These are phyloP conservation scores for Kwoniella mangroviensis DNA, from an alignment of 768 basidiomycete species.

Conservation along the genomic window DNA sequence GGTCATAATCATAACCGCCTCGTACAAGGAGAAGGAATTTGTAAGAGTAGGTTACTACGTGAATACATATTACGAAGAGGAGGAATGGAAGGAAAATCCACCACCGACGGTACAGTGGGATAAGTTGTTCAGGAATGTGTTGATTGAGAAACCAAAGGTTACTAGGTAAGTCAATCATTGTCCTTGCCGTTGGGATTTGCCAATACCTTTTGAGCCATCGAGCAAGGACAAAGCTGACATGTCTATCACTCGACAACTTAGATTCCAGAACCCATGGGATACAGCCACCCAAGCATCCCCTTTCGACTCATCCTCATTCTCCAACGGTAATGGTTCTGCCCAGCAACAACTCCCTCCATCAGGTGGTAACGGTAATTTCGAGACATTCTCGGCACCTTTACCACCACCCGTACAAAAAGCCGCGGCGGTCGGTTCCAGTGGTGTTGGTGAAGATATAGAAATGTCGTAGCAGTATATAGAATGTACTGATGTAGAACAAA, in stretches of 20 bases:
- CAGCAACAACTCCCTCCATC: conserved; percentile 11
- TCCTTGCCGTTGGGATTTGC: neutral
- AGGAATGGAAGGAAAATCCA: conserved; percentile 80
- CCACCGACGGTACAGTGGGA: conserved; percentile 74
- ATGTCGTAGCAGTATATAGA: conserved; percentile 2
- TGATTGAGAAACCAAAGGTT: conserved; percentile 88
- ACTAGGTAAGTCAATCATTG: conserved; percentile 64
- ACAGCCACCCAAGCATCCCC: conserved; percentile 28
- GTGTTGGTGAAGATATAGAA: conserved; percentile 16
- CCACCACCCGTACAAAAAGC: conserved; percentile 22
- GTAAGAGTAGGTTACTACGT: conserved; percentile 99
- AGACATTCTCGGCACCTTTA: conserved; percentile 26
- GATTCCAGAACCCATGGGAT: conserved; percentile 52
- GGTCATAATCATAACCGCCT: conserved; percentile 93
- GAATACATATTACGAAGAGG: conserved; percentile 96
- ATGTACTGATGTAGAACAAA: no score
- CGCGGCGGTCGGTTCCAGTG: neutral
- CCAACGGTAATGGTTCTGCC: conserved; percentile 6
- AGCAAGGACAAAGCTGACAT: neutral
- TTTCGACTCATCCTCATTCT: conserved; percentile 15
- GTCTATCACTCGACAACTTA: conserved; percentile 9
- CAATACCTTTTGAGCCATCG: neutral
- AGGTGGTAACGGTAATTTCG: conserved; percentile 23
- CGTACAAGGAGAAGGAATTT: conserved; percentile 96
- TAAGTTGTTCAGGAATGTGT: conserved; percentile 75